These are phyloP conservation scores for Spergularia marina DNA, from an alignment of 148 eudicot genomes.

Conservation along the genomic window DNA sequence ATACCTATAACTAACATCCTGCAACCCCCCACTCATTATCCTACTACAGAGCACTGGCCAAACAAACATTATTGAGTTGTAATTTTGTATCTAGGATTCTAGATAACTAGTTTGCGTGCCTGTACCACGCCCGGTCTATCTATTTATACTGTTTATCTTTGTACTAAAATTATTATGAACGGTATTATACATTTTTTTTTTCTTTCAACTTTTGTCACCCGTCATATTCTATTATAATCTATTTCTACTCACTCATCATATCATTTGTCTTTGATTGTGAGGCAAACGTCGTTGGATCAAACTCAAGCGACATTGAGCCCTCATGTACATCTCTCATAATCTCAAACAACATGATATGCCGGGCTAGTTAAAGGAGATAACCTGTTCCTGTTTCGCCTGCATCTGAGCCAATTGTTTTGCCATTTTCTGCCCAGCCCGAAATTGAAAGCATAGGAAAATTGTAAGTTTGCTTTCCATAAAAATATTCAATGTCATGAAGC, in stretches of 20 bases:
- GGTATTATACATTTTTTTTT: no score
- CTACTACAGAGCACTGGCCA: background rate
- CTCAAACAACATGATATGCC: background rate
- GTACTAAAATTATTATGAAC: no score
- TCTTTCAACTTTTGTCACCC: no score
- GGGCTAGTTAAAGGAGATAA: conserved; percentile 22
- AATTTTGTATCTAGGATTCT: background rate
- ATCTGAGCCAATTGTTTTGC: conserved; percentile 63
- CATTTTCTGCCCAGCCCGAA: conserved; percentile 79
- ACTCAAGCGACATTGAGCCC: background rate
- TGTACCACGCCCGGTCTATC: no score
- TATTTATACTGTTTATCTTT: no score
- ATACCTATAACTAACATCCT: background rate
- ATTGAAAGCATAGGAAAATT: conserved; percentile 7
- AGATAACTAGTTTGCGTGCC: no score
- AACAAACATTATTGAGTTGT: background rate
- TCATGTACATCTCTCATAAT: background rate
- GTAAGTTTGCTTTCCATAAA: conserved; percentile 16
- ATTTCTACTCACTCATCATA: background rate
- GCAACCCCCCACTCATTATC: background rate
- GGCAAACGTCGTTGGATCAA: background rate
- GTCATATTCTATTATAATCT: no score
- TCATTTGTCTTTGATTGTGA: background rate
- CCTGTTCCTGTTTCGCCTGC: conserved; percentile 89
- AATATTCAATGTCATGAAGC: background rate